Conservation (phyloP, 148 eudicot species). For the Rhododendron griersonianum region DNA sequence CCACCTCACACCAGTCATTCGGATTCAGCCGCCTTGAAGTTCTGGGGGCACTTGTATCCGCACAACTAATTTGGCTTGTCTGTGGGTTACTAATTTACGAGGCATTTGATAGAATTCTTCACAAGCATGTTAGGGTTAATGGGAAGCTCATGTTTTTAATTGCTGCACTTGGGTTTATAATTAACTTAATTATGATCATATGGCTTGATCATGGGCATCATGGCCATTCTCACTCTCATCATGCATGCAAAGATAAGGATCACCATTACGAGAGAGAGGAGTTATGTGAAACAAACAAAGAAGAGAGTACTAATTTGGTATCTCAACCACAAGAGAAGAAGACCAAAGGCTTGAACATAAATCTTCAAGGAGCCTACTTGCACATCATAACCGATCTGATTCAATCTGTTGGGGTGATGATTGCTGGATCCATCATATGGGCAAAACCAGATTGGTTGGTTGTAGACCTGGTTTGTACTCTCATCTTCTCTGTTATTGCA, state of each 20-base stretch:
- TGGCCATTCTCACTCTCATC: constrained; percentile 13
- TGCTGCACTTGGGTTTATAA: constrained; percentile 43
- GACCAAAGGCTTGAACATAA: constrained; percentile 29
- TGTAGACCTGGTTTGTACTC: constrained; percentile 61
- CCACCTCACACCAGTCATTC: constrained; percentile 40
- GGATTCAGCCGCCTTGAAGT: constrained; percentile 51
- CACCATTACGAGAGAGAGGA: constrained; percentile 10
- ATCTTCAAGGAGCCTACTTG: constrained; percentile 63
- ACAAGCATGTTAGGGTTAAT: constrained; percentile 21
- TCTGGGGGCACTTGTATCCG: constrained; percentile 42
- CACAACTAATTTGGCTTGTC: constrained; percentile 55
- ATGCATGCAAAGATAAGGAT: constrained; percentile 2
- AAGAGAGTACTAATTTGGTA: constrained; percentile 25
- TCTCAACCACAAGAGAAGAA: constrained; percentile 13
- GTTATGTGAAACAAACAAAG: not conserved
- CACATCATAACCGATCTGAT: constrained; percentile 55
- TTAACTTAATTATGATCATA: constrained; percentile 34
- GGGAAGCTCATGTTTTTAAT: constrained; percentile 50
- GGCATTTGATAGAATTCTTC: constrained; percentile 37
- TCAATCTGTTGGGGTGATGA: constrained; percentile 61
- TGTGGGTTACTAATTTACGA: constrained; percentile 42
- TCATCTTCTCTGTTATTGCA: constrained; percentile 42
- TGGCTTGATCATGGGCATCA: constrained; percentile 33
- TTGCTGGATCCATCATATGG: constrained; percentile 53
- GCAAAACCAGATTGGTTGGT: constrained; percentile 46